phyloP scores from a whole-genome alignment of 176 grass and related monocot genomes.

The Cenchrus americanus region DNA sequence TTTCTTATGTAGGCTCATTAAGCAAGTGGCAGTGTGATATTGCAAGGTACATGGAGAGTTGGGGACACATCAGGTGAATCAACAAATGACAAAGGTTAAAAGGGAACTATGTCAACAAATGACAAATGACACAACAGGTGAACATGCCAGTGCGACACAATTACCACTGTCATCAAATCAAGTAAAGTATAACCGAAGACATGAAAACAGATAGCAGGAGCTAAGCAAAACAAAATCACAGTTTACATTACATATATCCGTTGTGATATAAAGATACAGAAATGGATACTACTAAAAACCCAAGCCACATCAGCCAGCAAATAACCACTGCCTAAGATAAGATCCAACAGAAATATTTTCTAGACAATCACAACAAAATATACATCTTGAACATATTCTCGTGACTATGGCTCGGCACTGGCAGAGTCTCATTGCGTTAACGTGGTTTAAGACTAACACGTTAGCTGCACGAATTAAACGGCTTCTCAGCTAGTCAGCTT shows the following conservation, averaged over 20 bases:
- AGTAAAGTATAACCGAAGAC: background rate
- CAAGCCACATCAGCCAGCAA: background rate
- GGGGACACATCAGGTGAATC: background rate
- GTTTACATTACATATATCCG: background rate
- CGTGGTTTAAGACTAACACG: background rate
- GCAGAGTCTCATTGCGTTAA: background rate
- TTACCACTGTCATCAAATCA: constrained; percentile 1
- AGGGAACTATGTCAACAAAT: too few species aligned
- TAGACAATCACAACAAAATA: background rate
- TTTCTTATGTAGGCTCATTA: background rate
- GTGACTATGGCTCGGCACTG: too few species aligned
- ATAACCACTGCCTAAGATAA: background rate
- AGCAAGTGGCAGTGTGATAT: background rate
- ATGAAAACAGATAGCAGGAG: background rate
- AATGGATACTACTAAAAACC: background rate
- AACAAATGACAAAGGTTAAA: background rate
- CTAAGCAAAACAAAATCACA: background rate
- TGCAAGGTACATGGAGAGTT: background rate
- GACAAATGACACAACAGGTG: too few species aligned
- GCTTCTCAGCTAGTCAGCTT: background rate
- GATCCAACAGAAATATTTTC: background rate
- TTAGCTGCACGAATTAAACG: background rate
- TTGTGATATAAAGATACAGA: background rate
- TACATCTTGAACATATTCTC: background rate
- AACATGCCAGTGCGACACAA: background rate